phyloP scores from a whole-genome alignment of 2,329 filamentous ascomycete genomes.

The Curvularia lunata region DNA sequence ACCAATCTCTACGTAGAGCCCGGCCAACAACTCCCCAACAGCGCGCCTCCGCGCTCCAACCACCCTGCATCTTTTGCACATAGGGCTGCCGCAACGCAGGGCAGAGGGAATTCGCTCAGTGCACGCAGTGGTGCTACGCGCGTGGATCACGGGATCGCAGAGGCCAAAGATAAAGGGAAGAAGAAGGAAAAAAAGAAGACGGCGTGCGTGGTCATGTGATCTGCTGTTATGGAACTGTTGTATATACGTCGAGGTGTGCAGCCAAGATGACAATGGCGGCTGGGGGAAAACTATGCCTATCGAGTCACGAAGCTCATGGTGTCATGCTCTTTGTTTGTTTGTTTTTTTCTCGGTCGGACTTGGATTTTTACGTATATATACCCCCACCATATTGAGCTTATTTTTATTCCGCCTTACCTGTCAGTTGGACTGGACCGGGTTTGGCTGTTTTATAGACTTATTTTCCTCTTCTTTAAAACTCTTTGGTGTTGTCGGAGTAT shows the following conservation, averaged over 20 bases:
- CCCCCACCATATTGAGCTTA: not conserved
- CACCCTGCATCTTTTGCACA: not conserved
- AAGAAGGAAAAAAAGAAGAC: constrained; percentile 25
- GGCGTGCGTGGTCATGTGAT: constrained; percentile 29
- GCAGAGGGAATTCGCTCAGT: constrained; percentile 2
- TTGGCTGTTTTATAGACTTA: too few relatives aligned
- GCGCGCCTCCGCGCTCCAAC: constrained; percentile 26
- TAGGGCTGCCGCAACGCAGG: not conserved
- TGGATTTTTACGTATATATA: not conserved
- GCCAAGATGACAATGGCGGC: too few relatives aligned
- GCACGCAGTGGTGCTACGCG: not conserved
- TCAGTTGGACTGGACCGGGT: too few relatives aligned
- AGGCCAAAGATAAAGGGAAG: constrained; percentile 6
- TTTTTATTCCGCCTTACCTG: not conserved
- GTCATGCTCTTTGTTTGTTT: too few relatives aligned
- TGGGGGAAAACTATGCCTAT: too few relatives aligned
- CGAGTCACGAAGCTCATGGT: not conserved
- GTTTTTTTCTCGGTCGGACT: not conserved
- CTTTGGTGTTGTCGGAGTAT: too few relatives aligned
- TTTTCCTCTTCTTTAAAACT: too few relatives aligned
- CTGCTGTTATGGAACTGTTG: not conserved
- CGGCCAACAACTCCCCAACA: constrained; percentile 20
- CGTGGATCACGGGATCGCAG: not conserved
- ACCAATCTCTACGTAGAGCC: not conserved
- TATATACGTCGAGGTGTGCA: not conserved